These are phyloP conservation scores for Microcyclospora tardicrescens DNA, from an alignment of 2,329 filamentous ascomycete genomes.

Conservation along the genomic window DNA sequence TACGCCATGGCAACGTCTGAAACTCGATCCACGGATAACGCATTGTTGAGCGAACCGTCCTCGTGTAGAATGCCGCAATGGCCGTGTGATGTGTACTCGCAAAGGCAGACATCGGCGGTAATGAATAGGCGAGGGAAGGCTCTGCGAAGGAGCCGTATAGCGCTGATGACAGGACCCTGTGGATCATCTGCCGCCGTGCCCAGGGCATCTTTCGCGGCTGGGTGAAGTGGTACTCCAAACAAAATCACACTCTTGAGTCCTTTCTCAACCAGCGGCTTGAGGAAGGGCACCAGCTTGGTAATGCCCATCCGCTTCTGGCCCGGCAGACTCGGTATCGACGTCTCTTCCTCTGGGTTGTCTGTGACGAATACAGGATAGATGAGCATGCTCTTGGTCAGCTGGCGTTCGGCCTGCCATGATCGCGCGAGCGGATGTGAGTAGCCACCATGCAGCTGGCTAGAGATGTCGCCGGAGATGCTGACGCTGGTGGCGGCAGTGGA, in stretches of 20 bases:
- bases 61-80: slow-evolving; percentile 94
- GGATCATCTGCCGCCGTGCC: slow-evolving; percentile 90
- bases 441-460: slow-evolving; percentile 39
- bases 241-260: slow-evolving; percentile 87
- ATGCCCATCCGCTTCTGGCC: slow-evolving; percentile 80
- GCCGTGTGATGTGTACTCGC: slow-evolving; percentile 96
- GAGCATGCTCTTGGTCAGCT: slow-evolving; percentile 66
- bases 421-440: slow-evolving; percentile 39
- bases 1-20: slow-evolving; percentile 97
- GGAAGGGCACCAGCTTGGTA: slow-evolving; percentile 72
- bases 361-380: slow-evolving; percentile 97
- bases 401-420: slow-evolving; percentile 40
- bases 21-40: slow-evolving; percentile 83
- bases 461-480: slow-evolving; percentile 39
- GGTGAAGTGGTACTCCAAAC: slow-evolving; percentile 79
- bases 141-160: slow-evolving; percentile 70
- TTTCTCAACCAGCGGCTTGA: slow-evolving; percentile 76
- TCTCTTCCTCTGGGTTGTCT: slow-evolving; percentile 86
- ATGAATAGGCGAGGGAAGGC: slow-evolving; percentile 87
- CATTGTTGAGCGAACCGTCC: slow-evolving; percentile 86
- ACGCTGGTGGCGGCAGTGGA: slow-evolving; percentile 41
- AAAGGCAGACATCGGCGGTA: slow-evolving; percentile 85
- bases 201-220: slow-evolving; percentile 74
- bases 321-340: slow-evolving; percentile 76
- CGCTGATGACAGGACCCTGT: slow-evolving; percentile 76